Evolutionary conservation across 129 eudicot species (phyloP), one percentile per base, ranked within the genome.

Genomic region (carrot (Daucus carota)): DNA sequence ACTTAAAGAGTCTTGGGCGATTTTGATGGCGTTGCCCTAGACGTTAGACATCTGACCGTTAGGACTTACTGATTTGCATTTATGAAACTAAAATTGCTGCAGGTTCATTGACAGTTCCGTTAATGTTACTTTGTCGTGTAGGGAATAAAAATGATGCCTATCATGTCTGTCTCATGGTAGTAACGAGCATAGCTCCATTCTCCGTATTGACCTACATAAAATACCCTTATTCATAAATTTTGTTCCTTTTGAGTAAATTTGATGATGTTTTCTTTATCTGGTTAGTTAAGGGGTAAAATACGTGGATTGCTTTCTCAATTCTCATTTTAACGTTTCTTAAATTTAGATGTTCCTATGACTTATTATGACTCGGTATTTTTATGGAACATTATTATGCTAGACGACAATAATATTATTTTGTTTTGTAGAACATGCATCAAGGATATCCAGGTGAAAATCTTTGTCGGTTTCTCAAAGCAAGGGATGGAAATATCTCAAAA

Each of bases 401-500:
- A 47, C 10, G 28, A 16, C 22, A 67, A 77, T 32, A n/a, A 32
- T 15, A 60, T 38, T 67, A 14, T 76, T 33, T 69, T 78, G 72
- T 38, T 84, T 66, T 86, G 60, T 90, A 95, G 99, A 89, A 85
- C 80, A 48, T 91, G 75, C 99, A 95, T 87, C 91, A 85, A 81
- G 97, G 97, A n/a, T 83, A 86, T 79, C 92, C 86, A 76, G 76
- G 83, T 43, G 97, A 92, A 79, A 85, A 85, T 69, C 50, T 87
- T 41, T 34, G 80, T 73, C 83, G 97, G 77, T 95, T 95, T 87
- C 94, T 95, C 22, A 91, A 85, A 88, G 99, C 99, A 79, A 91
- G 99, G 88, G 99, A 95, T 70, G 93, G 97, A 73, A 85, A 83
- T 90, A 84, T 92, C 82, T 65, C 88, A 36, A 90, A 95, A 76